phyloP scores from a whole-genome alignment of 805 yeast genomes.

The Wickerhamiella lipophila region DNA sequence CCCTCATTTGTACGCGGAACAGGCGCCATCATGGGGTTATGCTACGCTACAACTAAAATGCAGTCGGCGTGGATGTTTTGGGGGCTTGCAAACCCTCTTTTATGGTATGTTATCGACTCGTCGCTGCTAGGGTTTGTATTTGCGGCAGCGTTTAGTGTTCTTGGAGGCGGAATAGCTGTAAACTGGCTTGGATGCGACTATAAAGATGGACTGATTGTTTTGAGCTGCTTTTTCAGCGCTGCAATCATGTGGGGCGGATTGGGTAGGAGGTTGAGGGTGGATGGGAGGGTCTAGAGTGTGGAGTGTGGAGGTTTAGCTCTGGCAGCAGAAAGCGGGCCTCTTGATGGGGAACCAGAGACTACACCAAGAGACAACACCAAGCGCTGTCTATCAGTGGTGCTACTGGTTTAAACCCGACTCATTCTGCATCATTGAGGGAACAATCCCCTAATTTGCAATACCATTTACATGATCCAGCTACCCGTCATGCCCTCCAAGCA shows the following conservation, averaged over 20 bases:
- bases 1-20: conserved; percentile 29
- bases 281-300: too few relatives aligned
- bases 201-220: conserved; percentile 19
- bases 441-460: too few relatives aligned
- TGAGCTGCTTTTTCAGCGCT: conserved; percentile 26
- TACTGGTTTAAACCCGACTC: too few relatives aligned
- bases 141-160: conserved; percentile 25
- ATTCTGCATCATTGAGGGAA: too few relatives aligned
- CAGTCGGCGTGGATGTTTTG: conserved; percentile 28
- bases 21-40: conserved; percentile 31
- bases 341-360: too few relatives aligned
- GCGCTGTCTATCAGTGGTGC: too few relatives aligned
- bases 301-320: too few relatives aligned
- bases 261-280: conserved; percentile 25
- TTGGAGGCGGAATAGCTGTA: conserved; percentile 25
- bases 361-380: too few relatives aligned
- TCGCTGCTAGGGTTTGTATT: conserved; percentile 29
- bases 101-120: conserved; percentile 31
- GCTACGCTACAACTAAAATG: conserved; percentile 30
- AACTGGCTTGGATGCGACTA: conserved; percentile 22
- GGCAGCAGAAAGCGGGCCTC: too few relatives aligned
- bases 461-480: too few relatives aligned
- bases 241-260: conserved; percentile 30
- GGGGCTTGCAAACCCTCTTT: conserved; percentile 30
- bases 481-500: too few relatives aligned